phyloP scores from a whole-genome alignment of 1,284 basidiomycete genomes.

The Cryptococcus maquisensis region DNA sequence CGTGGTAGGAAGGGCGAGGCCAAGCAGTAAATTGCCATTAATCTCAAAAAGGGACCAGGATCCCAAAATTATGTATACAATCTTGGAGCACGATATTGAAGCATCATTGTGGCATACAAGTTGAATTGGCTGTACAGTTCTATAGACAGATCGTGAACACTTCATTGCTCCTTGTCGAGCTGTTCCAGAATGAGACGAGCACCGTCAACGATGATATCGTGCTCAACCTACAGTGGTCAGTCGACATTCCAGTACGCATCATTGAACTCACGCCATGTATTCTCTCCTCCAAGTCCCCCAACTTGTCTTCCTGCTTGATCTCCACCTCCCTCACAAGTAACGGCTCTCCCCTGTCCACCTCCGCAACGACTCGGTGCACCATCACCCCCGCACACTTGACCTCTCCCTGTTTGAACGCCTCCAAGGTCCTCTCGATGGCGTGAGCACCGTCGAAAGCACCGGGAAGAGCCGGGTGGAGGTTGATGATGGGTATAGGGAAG shows the following conservation, averaged over 20 bases:
- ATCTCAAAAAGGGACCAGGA: background rate
- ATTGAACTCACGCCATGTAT: conserved; percentile 58
- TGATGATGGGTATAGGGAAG: conserved; percentile 78
- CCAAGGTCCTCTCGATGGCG: conserved; percentile 83
- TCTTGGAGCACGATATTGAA: background rate
- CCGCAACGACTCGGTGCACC: conserved; percentile 90
- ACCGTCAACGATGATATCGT: conserved; percentile 85
- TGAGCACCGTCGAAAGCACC: conserved; percentile 90
- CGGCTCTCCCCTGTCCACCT: conserved; percentile 89
- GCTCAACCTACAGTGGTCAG: conserved; percentile 59
- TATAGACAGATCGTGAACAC: conserved; percentile 4
- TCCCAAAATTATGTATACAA: background rate
- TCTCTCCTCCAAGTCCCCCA: conserved; percentile 70
- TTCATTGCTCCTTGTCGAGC: conserved; percentile 20
- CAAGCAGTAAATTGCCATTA: background rate
- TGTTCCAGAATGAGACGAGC: conserved; percentile 64
- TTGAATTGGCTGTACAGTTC: background rate
- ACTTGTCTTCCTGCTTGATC: conserved; percentile 66
- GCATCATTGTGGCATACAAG: background rate
- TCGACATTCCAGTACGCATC: background rate
- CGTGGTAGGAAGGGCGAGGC: conserved; percentile 11
- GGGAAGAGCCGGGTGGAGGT: conserved; percentile 92
- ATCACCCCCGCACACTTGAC: conserved; percentile 77
- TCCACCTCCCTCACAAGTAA: conserved; percentile 74
- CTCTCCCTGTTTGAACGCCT: conserved; percentile 78